These are phyloP conservation scores for Thraustochytrium sp. DNA, from an alignment of 352 stramenopile genomes.

Conservation along the genomic window DNA sequence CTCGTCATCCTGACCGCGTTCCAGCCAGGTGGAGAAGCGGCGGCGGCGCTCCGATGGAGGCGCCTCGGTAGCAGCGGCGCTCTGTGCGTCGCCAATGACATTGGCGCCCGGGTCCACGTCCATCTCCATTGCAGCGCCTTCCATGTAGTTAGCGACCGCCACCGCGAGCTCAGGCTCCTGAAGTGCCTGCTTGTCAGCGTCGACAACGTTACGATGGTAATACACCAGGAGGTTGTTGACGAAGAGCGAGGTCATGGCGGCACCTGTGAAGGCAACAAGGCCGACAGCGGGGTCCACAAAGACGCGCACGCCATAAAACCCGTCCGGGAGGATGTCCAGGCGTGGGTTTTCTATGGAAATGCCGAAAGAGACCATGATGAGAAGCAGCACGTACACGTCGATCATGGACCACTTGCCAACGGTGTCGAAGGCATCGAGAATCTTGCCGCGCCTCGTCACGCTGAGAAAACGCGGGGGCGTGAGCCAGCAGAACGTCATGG, in stretches of 20 bases:
- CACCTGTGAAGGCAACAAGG: slow-evolving; percentile 63
- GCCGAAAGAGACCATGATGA: slow-evolving; percentile 51
- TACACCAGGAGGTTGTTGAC: slow-evolving; percentile 60
- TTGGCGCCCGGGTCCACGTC: background rate
- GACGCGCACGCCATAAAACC: slow-evolving; percentile 50
- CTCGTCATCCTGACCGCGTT: background rate
- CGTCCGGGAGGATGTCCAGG: background rate
- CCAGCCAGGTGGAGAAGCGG: background rate
- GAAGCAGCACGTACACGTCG: slow-evolving; percentile 51
- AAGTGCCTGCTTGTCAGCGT: background rate
- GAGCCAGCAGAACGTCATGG: slow-evolving; percentile 50
- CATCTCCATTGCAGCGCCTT: too few species aligned
- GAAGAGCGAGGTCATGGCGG: slow-evolving; percentile 61
- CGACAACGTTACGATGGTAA: slow-evolving; percentile 53
- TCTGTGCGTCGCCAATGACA: background rate
- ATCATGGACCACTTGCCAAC: slow-evolving; percentile 53
- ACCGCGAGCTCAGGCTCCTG: background rate
- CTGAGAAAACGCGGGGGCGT: slow-evolving; percentile 40
- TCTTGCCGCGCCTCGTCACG: slow-evolving; percentile 5
- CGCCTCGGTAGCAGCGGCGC: background rate
- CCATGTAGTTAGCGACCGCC: background rate
- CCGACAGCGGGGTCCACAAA: slow-evolving; percentile 59
- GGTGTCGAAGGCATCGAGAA: slow-evolving; percentile 44
- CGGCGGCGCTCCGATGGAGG: slow-evolving; percentile 30
- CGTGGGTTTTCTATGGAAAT: slow-evolving; percentile 44